These are phyloP conservation scores for Cladosporium velox DNA, from an alignment of 2,329 filamentous ascomycete species.

Conservation along the genomic window DNA sequence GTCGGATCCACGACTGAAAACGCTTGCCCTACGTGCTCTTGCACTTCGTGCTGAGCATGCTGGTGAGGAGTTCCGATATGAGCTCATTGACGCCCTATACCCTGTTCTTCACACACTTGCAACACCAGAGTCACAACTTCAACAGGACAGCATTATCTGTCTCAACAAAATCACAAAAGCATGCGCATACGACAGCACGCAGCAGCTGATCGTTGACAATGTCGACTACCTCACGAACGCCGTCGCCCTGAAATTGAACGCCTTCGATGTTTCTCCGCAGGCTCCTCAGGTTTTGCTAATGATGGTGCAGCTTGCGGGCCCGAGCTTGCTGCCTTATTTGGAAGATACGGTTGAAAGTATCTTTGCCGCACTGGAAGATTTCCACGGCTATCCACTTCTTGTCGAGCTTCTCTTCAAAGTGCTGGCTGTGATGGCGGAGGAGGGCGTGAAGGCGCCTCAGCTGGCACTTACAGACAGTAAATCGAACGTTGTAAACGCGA, in stretches of 20 bases:
- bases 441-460: slow-evolving; percentile 65
- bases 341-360: slow-evolving; percentile 90
- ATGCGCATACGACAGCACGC: slow-evolving; percentile 74
- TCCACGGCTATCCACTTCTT: slow-evolving; percentile 85
- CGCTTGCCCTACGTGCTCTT: slow-evolving; percentile 75
- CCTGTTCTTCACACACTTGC: slow-evolving; percentile 87
- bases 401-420: slow-evolving; percentile 85
- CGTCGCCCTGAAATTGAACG: slow-evolving; percentile 83
- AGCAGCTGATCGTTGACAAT: slow-evolving; percentile 81
- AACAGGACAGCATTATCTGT: slow-evolving; percentile 78
- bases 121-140: slow-evolving; percentile 66
- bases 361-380: slow-evolving; percentile 90
- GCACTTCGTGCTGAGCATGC: slow-evolving; percentile 72
- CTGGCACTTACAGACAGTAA: slow-evolving; percentile 46
- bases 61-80: slow-evolving; percentile 70
- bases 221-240: slow-evolving; percentile 97
- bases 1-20: slow-evolving; percentile 9
- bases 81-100: slow-evolving; percentile 89
- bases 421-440: slow-evolving; percentile 77
- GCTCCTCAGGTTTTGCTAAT: slow-evolving; percentile 88
- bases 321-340: slow-evolving; percentile 78
- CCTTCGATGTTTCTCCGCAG: slow-evolving; percentile 87
- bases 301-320: slow-evolving; percentile 88
- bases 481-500: background rate
- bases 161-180: slow-evolving; percentile 76